Evolutionary conservation across 257 asterid species (phyloP), one percentile per base, ranked within the genome.

Genomic region (Gentiana macrophylla): DNA sequence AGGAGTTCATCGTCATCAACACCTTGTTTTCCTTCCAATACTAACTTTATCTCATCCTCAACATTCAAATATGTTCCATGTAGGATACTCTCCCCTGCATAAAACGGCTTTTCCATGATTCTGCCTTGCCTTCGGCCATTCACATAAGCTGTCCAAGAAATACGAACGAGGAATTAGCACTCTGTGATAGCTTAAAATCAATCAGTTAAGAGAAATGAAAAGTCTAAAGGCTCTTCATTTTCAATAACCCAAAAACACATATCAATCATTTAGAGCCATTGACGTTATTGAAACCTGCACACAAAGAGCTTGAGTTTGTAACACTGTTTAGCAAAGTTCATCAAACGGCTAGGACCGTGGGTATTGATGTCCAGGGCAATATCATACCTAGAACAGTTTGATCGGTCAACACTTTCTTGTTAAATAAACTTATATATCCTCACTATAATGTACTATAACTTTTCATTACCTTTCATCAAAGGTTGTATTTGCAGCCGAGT

Each of bases 401-500:
- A 41, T 4, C 46, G 8, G 8, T 10, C n/a, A n/a, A 44, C 13
- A 35, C 36, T 12, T 6, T 12, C 7, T 5, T n/a, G 32, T 32
- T 35, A 24, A n/a, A 44, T 52, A 59, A n/a, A 7, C 4, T 0
- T 5, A 4, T 52, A 52, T 15, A n/a, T n/a, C n/a, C n/a, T n/a
- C n/a, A n/a, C n/a, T n/a, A n/a, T n/a, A n/a, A 41, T 41, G 5
- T 41, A 9, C 37, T 38, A 15, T 53, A 12, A 10, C 32, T 5
- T 10, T 37, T 35, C 53, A 41, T 7, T 41, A 89, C 94, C 97
- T 89, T 74, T 86, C 97, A 62, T 89, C 88, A 38, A 89, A 89
- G 57, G 94, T 80, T 61, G 95, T 89, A 66, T 80, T 89, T 48
- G 97, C 97, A 36, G 97, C 97, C 55, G 97, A 89, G 53, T 82